Evolutionary conservation across 257 asterid species (phyloP), one percentile per base, ranked within the genome.

Genomic region (Fraxinus anomala): DNA sequence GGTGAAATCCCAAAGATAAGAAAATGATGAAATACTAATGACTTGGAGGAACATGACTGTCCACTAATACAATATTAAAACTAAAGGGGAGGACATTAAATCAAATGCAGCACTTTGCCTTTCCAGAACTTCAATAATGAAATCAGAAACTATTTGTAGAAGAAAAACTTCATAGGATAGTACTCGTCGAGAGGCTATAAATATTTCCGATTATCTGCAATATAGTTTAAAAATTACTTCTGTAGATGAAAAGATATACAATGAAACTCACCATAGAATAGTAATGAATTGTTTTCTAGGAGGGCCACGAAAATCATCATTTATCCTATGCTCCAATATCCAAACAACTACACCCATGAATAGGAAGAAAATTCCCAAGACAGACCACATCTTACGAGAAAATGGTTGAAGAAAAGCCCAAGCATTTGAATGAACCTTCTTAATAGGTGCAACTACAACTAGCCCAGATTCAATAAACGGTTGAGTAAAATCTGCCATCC

Each of bases 251-350:
- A 37, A 5, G 28, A 12, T 26, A 40, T 14, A 47, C 23, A 51
- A 17, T 37, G 37, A 61, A 19, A 65, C 85, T 68, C 75, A 85
- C 91, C 91, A 87, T 44, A 87, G 33, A 51, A 87, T 59, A 14
- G 91, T 87, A n/a, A 77, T 75, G 6, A 81, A 3, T 80, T 87
- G 91, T 61, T 78, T 83, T 26, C 37, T 77, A 14, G 89, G 91
- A 39, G 91, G 88, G 28, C 91, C 91, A 7, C 91, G 91, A 54
- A 87, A 87, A 5, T 87, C 89, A n/a, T 87, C 88, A 33, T 87
- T 87, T 16, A 70, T 39, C 65, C 89, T 65, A 73, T 87, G 91
- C 73, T 87, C 91, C 79, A 87, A 74, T 51, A 77, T 73, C 89
- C 91, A 87, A 2, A 87, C 71, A 19, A 87, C 87, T 6, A 73